Evolutionary conservation across 495 filamentous ascomycete genomes (phyloP), one percentile per base, ranked within the genome.

Genomic region (Talaromyces ruber): DNA sequence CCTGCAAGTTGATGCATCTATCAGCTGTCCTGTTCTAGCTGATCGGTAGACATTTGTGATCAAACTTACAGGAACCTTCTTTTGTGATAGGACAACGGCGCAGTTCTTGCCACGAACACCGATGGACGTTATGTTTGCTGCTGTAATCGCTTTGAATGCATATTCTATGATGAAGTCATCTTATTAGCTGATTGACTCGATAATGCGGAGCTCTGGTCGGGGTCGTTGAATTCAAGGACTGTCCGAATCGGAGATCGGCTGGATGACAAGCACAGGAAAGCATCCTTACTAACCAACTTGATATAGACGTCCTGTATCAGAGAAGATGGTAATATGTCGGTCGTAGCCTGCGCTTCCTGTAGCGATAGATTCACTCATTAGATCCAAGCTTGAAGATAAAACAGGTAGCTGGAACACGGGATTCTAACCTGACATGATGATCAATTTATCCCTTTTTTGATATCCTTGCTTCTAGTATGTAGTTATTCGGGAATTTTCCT

Each of bases 71-170:
- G 94, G 93, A 65, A 98, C 94, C 79, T 98, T 98, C 86, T 98
- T 98, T 81, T 98, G 94, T 57, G 94, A 97, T 68, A 98, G 79
- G 18, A 98, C 91, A 24, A 98, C 94, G 12, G 95, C 93, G 73
- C 93, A 98, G 79, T 91, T 85, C 81, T 98, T 98, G 72, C 94
- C 94, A 74, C 92, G 84, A 64, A 98, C 85, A 63, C 94, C 95
- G 73, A 98, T 85, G 63, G 94, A 94, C 76, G 94, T 98, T 74
- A 98, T 98, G 74, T 98, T 98, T 52, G 94, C 94, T 55, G 94
- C 92, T 65, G 93, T 98, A 77, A 98, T 98, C 45, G 94, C 94
- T 80, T 98, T 98, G 86, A 98, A 98, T 61, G 94, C 94, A 97
- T 98, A 98, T 84, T 98, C 94, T 98, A 67, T 28, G 18, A 45